Conservation (phyloP, 2,329 filamentous ascomycete species). For the Penicillium expansum region DNA sequence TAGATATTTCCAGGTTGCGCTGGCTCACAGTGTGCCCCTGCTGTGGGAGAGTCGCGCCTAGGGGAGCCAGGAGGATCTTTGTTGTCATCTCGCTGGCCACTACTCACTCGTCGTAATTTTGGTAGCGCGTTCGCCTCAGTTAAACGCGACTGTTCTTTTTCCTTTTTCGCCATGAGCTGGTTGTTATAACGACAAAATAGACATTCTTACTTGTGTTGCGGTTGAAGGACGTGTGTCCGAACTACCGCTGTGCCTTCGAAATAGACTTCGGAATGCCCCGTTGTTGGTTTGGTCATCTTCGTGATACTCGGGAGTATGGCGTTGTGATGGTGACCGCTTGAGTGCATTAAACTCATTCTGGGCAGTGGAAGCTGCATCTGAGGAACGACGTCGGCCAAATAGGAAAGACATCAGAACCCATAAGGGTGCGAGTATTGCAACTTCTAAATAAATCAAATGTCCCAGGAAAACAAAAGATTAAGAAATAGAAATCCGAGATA, state of each 20-base stretch:
- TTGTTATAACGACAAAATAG: neutral
- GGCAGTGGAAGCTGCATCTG: conserved; percentile 15
- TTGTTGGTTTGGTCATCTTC: neutral
- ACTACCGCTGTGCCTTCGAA: conserved; percentile 22
- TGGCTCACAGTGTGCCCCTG: conserved; percentile 21
- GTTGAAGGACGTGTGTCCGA: neutral
- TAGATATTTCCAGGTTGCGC: conserved; percentile 30
- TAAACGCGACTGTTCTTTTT: neutral
- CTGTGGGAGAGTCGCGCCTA: conserved; percentile 7
- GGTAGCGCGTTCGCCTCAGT: neutral
- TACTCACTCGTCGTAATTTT: neutral
- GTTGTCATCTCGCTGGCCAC: neutral
- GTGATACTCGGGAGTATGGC: conserved; percentile 2
- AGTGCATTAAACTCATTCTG: conserved; percentile 7
- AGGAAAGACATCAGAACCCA: conserved; percentile 24
- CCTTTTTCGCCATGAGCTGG: neutral
- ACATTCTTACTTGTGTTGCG: conserved; percentile 3
- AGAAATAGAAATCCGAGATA: neutral
- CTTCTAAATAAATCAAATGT: neutral
- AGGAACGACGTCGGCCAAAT: conserved; percentile 30
- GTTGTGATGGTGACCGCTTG: conserved; percentile 12
- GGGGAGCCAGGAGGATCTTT: conserved; percentile 5
- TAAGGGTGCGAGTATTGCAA: neutral
- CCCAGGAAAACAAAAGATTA: neutral
- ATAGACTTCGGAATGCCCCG: conserved; percentile 23